These are phyloP conservation scores for Fusarium musae DNA, from an alignment of 2,329 filamentous ascomycete genomes.

Conservation along the genomic window DNA sequence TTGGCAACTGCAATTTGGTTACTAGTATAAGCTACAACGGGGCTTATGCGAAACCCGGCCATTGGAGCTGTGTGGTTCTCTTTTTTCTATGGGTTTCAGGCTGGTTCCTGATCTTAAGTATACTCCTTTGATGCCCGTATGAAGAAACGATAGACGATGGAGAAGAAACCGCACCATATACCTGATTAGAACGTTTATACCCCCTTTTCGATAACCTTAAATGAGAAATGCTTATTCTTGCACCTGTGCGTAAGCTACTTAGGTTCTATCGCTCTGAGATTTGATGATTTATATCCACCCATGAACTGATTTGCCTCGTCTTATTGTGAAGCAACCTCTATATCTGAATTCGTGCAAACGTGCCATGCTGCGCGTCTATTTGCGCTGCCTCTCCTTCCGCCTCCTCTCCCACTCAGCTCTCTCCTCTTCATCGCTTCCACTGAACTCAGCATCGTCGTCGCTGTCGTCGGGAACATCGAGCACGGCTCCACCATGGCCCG, in stretches of 20 bases:
- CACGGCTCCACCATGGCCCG: constrained; percentile 16
- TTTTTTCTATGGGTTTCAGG: constrained; percentile 23
- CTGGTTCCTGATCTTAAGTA: constrained; percentile 25
- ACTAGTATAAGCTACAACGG: constrained; percentile 7
- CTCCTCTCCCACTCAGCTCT: constrained; percentile 69
- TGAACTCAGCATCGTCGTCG: constrained; percentile 70
- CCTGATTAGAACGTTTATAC: constrained; percentile 37
- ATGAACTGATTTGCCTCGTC: constrained; percentile 11
- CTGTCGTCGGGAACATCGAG: constrained; percentile 46
- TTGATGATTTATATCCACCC: constrained; percentile 32
- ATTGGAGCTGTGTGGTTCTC: not conserved
- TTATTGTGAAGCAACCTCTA: constrained; percentile 29
- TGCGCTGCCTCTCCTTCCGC: constrained; percentile 53
- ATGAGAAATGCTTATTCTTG: constrained; percentile 42
- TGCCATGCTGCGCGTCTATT: constrained; percentile 14
- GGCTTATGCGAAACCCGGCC: not conserved
- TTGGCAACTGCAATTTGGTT: constrained; percentile 33
- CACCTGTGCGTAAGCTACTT: constrained; percentile 39
- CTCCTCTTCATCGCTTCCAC: constrained; percentile 72
- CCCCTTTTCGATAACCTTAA: constrained; percentile 37
- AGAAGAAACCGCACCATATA: constrained; percentile 8
- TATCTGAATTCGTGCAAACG: constrained; percentile 24
- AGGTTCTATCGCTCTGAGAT: constrained; percentile 42
- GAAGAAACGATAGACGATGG: constrained; percentile 26
- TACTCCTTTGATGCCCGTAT: constrained; percentile 7